Base-by-base conservation (phyloP, 2,329 filamentous ascomycete genomes). In the Fusarium lateritium region DNA sequence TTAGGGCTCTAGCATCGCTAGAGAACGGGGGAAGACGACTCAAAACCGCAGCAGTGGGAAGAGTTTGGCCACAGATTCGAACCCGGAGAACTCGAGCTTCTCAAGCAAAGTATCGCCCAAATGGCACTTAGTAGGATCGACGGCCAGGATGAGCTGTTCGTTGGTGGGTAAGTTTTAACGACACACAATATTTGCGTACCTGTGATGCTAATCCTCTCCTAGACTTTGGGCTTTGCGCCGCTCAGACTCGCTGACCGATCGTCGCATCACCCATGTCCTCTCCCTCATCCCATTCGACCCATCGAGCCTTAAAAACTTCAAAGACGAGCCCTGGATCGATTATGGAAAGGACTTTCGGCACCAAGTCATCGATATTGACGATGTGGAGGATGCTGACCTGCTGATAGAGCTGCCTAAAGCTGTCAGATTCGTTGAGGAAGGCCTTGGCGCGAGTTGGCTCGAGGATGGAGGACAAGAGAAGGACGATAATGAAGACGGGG, bases 251-350 rank as follows among this genome's bases (percentile, higher is more conserved):
- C 84, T 98, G 49, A 82, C 87, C 69, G 87, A 91, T 67, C 88
- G 89, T 70, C 89, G 91, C 70, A 94, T 99, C 78, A 97, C 94
- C 4, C 94, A 98, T 80, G 88, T 98, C 31, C 84, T 98, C n/a
- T 97, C 94, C 6, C 92, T 96, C 40, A 80, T 95, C 63, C 87
- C 88, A 46, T 85, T 91, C 71, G 76, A 79, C 57, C 77, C 77
- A 0, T 70, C 75, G 28, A 76, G 72, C 39, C 65, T 81, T 49
- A 80, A 78, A 51, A 81, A 80, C 65, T 80, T 88, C 74, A 83
- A 85, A 61, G 79, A 85, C 38, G 82, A 85, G 80, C 83, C 74
- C 56, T 81, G 80, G 75, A 78, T 84, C 19, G 82, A 83, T 50
- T 82, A 80, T 67, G 85, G 83, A 75, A 84, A 87, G 67, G 83